Base-by-base conservation (phyloP, 345 rosid genomes). In the Hibiscus mutabilis region DNA sequence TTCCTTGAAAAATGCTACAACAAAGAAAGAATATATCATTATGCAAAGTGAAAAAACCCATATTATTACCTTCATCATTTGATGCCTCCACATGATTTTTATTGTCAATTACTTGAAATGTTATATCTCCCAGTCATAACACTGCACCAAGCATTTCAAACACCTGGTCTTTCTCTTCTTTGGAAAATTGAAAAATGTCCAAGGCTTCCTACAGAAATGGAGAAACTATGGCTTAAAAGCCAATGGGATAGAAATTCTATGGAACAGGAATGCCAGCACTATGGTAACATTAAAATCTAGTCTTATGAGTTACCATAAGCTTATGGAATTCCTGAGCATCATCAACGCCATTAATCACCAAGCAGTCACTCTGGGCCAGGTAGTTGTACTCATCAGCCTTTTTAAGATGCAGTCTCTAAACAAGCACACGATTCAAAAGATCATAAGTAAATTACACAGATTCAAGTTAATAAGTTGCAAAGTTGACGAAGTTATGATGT, bases 51-150 rank as follows among this genome's bases (percentile, higher is more conserved):
- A 37, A 31, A 46, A 31, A 57, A 40, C 40, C 40, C 52, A 53
- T 65, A 73, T 49, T 67, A 72, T 57, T 81, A 95, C 99, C 99
- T 90, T 95, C 94, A 83, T 89, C 84, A 9, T 78, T 80, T 64
- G 84, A 80, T 77, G 90, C 96, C 83, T 90, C 96, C 72, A 87
- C 94, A 77, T 92, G 96, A 81, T 86, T 91, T 81, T 90, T 96
- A 24, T 79, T 78, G 85, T 88, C 91, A 71, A 79, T 85, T 72
- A 83, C 89, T 79, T 82, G 81, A 74, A 95, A 95, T 40, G 89
- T 83, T 76, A 92, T 79, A 76, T 95, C 92, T 73, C 99, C 99
- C 33, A 95, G 76, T 97, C 97, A 92, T 62, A 95, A 78, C 44
- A 95, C 86, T 4, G 90, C 92, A 10, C 94, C 96, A 81, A 95